phyloP scores from a whole-genome alignment of 2,329 filamentous ascomycete species.

The Beauveria sp. region DNA sequence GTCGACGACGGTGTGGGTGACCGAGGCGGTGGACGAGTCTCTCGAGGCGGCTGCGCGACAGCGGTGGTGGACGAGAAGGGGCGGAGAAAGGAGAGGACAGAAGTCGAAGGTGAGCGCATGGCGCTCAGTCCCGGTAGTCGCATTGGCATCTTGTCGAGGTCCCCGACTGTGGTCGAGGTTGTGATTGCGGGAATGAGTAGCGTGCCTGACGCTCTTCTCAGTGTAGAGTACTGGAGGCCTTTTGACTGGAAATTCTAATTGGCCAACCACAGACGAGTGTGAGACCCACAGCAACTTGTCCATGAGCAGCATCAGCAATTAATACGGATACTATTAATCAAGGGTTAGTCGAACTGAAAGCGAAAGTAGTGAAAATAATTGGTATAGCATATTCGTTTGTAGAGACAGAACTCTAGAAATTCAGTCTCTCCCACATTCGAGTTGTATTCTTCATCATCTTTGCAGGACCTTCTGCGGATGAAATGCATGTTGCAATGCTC shows the following conservation, averaged over 20 bases:
- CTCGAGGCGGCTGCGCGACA: conserved; percentile 19
- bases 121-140: conserved; percentile 25
- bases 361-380: too few species aligned
- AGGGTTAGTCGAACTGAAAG: too few species aligned
- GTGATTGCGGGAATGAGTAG: neutral
- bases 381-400: too few species aligned
- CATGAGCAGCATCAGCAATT: neutral
- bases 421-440: too few species aligned
- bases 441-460: too few species aligned
- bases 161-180: conserved; percentile 7
- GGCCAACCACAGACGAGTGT: neutral
- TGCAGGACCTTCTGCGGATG: too few species aligned
- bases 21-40: conserved; percentile 17
- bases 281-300: neutral
- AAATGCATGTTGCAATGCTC: too few species aligned
- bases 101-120: conserved; percentile 16
- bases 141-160: conserved; percentile 31
- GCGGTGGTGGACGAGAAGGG: conserved; percentile 24
- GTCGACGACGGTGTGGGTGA: conserved; percentile 17
- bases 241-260: conserved; percentile 1
- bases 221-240: neutral
- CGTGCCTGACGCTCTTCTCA: neutral
- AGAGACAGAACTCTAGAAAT: too few species aligned
- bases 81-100: conserved; percentile 16
- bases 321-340: too few species aligned